Base-by-base conservation (phyloP, 2,329 filamentous ascomycete genomes). In the Xylariaceae sp. region DNA sequence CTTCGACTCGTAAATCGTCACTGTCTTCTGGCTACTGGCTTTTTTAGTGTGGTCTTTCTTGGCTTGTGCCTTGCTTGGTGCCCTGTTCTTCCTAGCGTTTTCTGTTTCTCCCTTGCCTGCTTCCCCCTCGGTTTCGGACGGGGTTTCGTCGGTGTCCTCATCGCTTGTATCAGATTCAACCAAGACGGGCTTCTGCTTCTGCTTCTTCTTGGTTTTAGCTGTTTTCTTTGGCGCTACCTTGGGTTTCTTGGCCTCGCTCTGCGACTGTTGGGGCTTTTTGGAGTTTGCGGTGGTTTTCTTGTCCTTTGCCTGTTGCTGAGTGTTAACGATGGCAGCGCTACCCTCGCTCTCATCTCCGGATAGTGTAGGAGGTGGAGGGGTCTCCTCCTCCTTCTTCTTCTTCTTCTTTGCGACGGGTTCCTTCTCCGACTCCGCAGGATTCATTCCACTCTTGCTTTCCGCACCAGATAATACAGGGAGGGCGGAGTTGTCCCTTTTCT, bases 11-110 rank as follows among this genome's bases (percentile, higher is more conserved):
- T 14, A 11, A 15, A 34, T 45, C 15, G 36, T 35, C 24, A 9
- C 30, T 31, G 14, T 14, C 42, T 50, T 43, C 28, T 43, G 43
- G 19, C 38, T 41, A 17, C 41, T 40, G 9, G 37, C 28, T 16
- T 40, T 36, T 34, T 43, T 30, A 15, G 40, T 34, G 14, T 31
- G 23, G 28, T 46, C 36, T 29, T 31, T n/a, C 13, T 41, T 43
- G 12, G 31, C 12, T 24, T 48, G 47, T 9, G 16, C 3, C n/a
- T 11, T 24, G n/a, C 15, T 26, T 43, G 31, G 11, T 32, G 16
- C 17, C 33, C 32, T 32, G 11, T 16, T 43, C 16, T 40, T 46
- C 14, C 7, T 16, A 13, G 39, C 35, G 15, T 40, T 42, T 9
- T 36, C 9, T 30, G 48, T 48, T 4, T 24, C 5, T 8, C 45